Evolutionary conservation across 768 basidiomycete genomes (phyloP).

Genomic region (Termitomyces sp.): DNA sequence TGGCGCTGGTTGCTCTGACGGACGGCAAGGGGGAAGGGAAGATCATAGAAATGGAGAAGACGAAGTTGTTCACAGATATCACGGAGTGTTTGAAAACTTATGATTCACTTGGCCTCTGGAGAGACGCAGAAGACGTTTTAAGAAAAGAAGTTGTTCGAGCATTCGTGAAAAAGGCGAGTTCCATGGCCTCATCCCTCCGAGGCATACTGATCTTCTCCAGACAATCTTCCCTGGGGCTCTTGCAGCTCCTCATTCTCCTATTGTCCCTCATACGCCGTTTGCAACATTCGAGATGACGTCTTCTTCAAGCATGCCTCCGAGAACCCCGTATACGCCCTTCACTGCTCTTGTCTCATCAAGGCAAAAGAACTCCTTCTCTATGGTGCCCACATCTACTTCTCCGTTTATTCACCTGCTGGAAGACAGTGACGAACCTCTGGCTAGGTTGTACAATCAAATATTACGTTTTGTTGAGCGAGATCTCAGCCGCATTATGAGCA

Average conservation of each 20-base stretch:
- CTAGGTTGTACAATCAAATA: constrained; percentile 74
- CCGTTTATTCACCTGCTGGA: constrained; percentile 53
- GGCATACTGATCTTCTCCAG: constrained; percentile 29
- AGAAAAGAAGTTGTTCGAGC: constrained; percentile 62
- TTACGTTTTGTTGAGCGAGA: constrained; percentile 78
- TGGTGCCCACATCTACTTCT: constrained; percentile 17
- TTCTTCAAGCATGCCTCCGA: constrained; percentile 25
- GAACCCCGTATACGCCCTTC: constrained; percentile 47
- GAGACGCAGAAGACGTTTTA: constrained; percentile 85
- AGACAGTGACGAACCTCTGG: constrained; percentile 60
- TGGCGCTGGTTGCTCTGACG: constrained; percentile 47
- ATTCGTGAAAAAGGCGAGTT: constrained; percentile 69
- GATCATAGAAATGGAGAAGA: constrained; percentile 57
- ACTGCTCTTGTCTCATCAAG: constrained; percentile 44
- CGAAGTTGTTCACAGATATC: constrained; percentile 58
- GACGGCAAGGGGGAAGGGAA: constrained; percentile 42
- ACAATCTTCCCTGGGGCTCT: constrained; percentile 71
- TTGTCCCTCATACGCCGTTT: constrained; percentile 74
- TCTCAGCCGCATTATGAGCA: constrained; percentile 66
- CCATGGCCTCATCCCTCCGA: neutral
- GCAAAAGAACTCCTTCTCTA: constrained; percentile 23
- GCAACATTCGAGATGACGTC: constrained; percentile 25
- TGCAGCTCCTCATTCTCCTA: constrained; percentile 62
- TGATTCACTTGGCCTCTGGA: constrained; percentile 74
- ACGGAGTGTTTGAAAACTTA: constrained; percentile 79